phyloP scores from a whole-genome alignment of 139 green algal genomes.

The Chloropicon primus region DNA sequence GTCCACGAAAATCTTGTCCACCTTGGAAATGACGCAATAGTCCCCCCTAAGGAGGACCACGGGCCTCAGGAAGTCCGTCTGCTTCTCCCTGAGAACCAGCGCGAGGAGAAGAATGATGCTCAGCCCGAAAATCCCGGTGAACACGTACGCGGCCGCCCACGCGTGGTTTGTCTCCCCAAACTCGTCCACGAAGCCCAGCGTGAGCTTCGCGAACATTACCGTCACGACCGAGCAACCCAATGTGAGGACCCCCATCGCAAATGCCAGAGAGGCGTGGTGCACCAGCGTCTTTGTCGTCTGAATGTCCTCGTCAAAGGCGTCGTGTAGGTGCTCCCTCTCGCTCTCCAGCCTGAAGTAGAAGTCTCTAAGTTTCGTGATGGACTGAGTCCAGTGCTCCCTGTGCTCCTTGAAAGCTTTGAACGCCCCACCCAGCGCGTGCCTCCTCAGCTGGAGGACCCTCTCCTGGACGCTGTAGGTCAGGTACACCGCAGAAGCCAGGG shows the following conservation, averaged over 20 bases:
- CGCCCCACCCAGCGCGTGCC: not conserved
- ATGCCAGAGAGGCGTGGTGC: not conserved
- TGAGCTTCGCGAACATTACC: not conserved
- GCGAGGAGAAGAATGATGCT: not conserved
- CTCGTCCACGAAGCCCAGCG: not conserved
- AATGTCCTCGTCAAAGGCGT: not conserved
- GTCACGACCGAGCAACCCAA: not conserved
- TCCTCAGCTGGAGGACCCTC: not conserved
- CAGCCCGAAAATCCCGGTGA: not conserved
- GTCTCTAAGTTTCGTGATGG: not conserved
- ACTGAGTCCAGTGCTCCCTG: not conserved
- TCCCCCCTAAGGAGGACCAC: not conserved
- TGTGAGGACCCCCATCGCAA: not conserved
- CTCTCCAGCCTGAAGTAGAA: not conserved
- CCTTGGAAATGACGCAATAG: not conserved
- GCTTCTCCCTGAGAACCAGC: not conserved
- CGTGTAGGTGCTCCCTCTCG: not conserved
- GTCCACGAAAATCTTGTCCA: not conserved
- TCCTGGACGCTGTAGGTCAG: not conserved
- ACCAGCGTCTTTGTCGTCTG: not conserved
- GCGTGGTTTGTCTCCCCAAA: not conserved
- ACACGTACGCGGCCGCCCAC: not conserved
- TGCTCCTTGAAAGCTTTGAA: not conserved
- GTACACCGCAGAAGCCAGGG: not conserved
- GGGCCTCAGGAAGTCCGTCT: not conserved